Evolutionary conservation across 2,329 filamentous ascomycete genomes (phyloP).

Genomic region (Alternaria sp.): DNA sequence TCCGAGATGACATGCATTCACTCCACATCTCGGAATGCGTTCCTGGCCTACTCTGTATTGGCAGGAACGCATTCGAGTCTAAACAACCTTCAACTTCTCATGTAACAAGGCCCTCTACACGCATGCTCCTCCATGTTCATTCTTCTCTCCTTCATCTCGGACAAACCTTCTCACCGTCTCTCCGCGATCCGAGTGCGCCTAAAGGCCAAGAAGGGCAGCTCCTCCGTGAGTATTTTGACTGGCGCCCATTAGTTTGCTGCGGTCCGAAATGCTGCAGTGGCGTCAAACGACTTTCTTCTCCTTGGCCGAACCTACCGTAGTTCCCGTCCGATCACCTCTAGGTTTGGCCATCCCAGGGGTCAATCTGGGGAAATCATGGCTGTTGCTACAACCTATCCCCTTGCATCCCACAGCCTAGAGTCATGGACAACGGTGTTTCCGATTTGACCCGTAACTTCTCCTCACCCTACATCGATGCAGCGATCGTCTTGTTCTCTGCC

Average conservation of each 20-base stretch:
- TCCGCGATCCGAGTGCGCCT: constrained; percentile 1
- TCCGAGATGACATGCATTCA: constrained; percentile 3
- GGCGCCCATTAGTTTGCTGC: neutral
- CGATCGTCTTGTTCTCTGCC: neutral
- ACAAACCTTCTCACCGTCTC: constrained; percentile 2
- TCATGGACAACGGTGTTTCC: neutral
- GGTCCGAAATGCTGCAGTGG: neutral
- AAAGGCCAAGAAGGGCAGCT: neutral
- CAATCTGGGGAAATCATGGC: neutral
- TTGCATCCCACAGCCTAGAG: neutral
- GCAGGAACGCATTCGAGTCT: neutral
- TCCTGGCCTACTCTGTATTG: no score
- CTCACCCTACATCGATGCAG: neutral
- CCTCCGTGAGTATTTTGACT: neutral
- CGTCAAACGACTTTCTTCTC: neutral
- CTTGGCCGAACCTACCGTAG: constrained; percentile 1
- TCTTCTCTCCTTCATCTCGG: neutral
- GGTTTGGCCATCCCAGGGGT: neutral
- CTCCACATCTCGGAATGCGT: neutral
- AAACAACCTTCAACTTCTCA: neutral
- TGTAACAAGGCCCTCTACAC: neutral
- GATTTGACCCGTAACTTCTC: neutral
- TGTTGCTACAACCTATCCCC: neutral
- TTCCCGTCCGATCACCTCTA: constrained; percentile 4
- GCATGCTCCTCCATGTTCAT: neutral